Base-by-base conservation (phyloP, 1,284 basidiomycete genomes). In the Austroboletus novae-zelandiae region DNA sequence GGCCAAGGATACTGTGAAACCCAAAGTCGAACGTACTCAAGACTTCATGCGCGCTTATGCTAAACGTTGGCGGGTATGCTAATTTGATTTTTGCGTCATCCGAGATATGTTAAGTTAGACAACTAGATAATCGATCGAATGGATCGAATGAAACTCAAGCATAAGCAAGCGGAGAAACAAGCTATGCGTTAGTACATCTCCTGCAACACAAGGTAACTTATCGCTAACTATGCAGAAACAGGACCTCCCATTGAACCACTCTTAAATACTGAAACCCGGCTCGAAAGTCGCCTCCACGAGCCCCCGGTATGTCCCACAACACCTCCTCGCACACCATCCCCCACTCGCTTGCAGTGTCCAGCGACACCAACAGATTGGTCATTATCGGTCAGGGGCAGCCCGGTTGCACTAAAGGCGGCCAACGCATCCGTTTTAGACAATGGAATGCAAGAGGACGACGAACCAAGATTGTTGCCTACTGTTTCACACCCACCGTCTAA, bases 281-380 rank as follows among this genome's bases (percentile, higher is more conserved):
- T 25, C 7, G 50, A 50, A 29, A 36, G 34, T 46, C 40, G 14
- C 31, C 25, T 37, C n/a, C 13, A 6, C 25, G 10, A 1, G 14
- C 20, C 40, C 9, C 39, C 20, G 20, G 32, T 13, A 41, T 27
- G 9, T 29, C 50, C 36, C 10, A 27, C 43, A 5, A n/a, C 51
- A 20, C 45, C 43, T 18, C 36, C 10, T 36, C 49, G 48, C 18
- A 56, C 46, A 34, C 48, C 54, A 23, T 47, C 51, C 8, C 50
- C 48, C 8, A 18, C 42, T 23, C n/a, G 57, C 11, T 34, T 18
- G 11, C 53, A 15, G 41, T 51, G 13, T 7, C 60, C 56, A 54
- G 64, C 57, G 23, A 67, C 62, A 14, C 62, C 62, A 18, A 55
- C 67, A 17, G 47, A 66, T 30, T 66, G 64, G 64, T 65, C 67